These are phyloP conservation scores for sorghum (Sorghum bicolor) DNA, from an alignment of 176 grass and related monocot species.

Conservation along the genomic window Sorghum_bicolor_NCBIv3 NC_012878.2:52122001-52122500, in stretches of 20 bases:
- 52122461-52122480: not conserved
- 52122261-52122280: constrained; percentile 63
- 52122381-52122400: constrained; percentile 72
- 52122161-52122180: constrained; percentile 46
- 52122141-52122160: constrained; percentile 53
- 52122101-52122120: not conserved
- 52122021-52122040: not conserved
- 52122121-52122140: not conserved
- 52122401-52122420: constrained; percentile 82
- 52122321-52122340: constrained; percentile 77
- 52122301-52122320: constrained; percentile 64
- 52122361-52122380: constrained; percentile 52
- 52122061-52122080: not conserved
- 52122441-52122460: not conserved
- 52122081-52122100: too few species aligned
- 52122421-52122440: not conserved
- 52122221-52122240: constrained; percentile 76
- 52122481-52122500: not conserved
- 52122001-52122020: not conserved
- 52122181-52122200: constrained; percentile 49
- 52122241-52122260: constrained; percentile 60
- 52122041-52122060: not conserved
- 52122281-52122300: constrained; percentile 76
- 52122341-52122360: constrained; percentile 65
- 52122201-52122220: constrained; percentile 79